Evolutionary conservation across 2,329 filamentous ascomycete genomes (phyloP).

Genomic region (Arthrobotrys conoides): DNA sequence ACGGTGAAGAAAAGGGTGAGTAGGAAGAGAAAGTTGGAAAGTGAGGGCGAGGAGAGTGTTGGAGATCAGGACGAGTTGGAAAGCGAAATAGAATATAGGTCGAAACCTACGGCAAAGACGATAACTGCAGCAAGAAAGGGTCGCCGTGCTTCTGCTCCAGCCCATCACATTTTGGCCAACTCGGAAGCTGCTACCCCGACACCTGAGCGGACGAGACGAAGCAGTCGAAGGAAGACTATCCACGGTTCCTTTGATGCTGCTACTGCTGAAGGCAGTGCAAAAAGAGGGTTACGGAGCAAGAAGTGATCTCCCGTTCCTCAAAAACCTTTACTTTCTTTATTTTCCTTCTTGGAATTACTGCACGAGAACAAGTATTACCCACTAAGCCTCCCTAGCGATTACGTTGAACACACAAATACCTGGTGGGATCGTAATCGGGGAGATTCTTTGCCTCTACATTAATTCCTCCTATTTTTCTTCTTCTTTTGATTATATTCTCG

Average conservation of each 20-base stretch:
- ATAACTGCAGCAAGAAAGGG: neutral
- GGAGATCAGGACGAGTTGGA: constrained; percentile 16
- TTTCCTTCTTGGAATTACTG: neutral
- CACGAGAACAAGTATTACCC: too few relatives aligned
- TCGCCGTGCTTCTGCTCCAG: constrained; percentile 5
- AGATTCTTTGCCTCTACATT: neutral
- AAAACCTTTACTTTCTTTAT: too few relatives aligned
- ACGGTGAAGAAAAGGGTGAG: neutral
- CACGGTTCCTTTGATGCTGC: neutral
- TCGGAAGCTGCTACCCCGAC: neutral
- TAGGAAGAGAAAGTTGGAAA: constrained; percentile 10
- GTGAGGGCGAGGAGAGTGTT: constrained; percentile 1
- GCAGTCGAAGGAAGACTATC: neutral
- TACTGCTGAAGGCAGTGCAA: neutral
- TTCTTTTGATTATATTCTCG: neutral
- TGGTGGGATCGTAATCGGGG: neutral
- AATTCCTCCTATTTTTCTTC: neutral
- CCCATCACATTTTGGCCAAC: neutral
- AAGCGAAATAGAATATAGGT: neutral
- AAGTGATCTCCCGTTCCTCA: neutral
- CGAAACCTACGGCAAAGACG: neutral
- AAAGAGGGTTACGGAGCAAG: neutral
- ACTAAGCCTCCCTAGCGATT: neutral
- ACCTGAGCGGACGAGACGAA: neutral
- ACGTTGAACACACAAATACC: neutral